Conservation (phyloP, 495 filamentous ascomycete species). For the Penicillium canariense region DNA sequence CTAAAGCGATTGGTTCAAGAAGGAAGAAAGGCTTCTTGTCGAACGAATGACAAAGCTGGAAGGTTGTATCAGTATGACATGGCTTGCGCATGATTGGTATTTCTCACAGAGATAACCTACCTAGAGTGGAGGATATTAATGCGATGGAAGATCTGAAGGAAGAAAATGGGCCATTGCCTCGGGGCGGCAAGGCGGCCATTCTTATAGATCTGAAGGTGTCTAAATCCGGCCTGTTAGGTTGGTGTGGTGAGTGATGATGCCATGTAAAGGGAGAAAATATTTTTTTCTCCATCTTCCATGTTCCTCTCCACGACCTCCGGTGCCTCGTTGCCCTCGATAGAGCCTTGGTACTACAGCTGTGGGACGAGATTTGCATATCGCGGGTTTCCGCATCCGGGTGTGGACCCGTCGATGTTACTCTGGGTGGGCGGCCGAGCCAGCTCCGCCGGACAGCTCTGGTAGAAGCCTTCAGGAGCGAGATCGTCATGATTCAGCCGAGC, state of each 20-base stretch:
- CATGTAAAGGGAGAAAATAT: conserved; percentile 8
- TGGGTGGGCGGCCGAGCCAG: conserved; percentile 8
- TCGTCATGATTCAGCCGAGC: conserved; percentile 1
- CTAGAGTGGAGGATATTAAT: conserved; percentile 7
- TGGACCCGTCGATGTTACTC: conserved; percentile 20
- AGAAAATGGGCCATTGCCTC: not conserved
- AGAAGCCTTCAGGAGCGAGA: not conserved
- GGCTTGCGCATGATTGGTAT: not conserved
- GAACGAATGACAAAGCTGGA: conserved; percentile 24
- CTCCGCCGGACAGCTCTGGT: conserved; percentile 6
- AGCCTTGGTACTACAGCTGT: conserved; percentile 6
- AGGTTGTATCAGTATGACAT: conserved; percentile 3
- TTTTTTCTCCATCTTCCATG: conserved; percentile 2
- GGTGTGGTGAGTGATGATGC: conserved; percentile 16
- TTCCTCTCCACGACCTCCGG: conserved; percentile 12
- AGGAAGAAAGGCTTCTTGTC: conserved; percentile 18
- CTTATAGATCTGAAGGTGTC: conserved; percentile 26
- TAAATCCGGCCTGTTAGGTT: conserved; percentile 22
- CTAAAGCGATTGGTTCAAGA: conserved; percentile 24
- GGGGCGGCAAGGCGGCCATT: conserved; percentile 10
- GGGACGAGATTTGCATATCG: conserved; percentile 11
- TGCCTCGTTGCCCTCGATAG: conserved; percentile 18
- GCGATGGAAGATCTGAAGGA: conserved; percentile 10
- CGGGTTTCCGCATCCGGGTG: conserved; percentile 28
- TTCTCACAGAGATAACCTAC: conserved; percentile 1